These are phyloP conservation scores for Lachancea sp. DNA, from an alignment of 805 yeast genomes.

Conservation along the genomic window DNA sequence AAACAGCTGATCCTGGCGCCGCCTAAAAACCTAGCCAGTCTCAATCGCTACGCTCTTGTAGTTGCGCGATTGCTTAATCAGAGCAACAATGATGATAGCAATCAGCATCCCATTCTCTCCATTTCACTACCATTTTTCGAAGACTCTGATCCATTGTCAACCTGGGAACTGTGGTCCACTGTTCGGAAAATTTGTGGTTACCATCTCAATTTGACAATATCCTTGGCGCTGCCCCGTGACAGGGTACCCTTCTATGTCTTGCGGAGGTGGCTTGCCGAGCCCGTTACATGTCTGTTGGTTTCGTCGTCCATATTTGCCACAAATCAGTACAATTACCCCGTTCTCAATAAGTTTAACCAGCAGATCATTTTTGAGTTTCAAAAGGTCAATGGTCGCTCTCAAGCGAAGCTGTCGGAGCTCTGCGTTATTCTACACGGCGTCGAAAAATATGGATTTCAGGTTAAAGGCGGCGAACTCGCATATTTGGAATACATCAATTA, in stretches of 20 bases:
- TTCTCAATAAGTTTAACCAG: slow-evolving; percentile 54
- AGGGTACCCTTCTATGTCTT: slow-evolving; percentile 45
- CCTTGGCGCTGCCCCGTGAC: slow-evolving; percentile 64
- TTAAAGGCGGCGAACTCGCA: slow-evolving; percentile 35
- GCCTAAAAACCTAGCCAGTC: slow-evolving; percentile 49
- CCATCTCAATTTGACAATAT: slow-evolving; percentile 54
- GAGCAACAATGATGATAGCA: slow-evolving; percentile 23
- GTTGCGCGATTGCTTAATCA: slow-evolving; percentile 33
- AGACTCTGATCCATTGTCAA: slow-evolving; percentile 47
- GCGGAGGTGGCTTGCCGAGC: slow-evolving; percentile 64
- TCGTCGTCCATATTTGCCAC: slow-evolving; percentile 51
- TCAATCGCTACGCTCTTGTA: slow-evolving; percentile 44
- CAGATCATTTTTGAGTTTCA: slow-evolving; percentile 38
- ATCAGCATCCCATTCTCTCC: slow-evolving; percentile 35
- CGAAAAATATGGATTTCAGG: slow-evolving; percentile 35
- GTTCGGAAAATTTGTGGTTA: slow-evolving; percentile 51
- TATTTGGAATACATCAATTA: slow-evolving; percentile 41
- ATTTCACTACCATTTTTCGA: slow-evolving; percentile 47
- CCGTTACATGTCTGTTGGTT: slow-evolving; percentile 50
- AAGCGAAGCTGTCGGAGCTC: slow-evolving; percentile 23
- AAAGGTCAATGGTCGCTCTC: slow-evolving; percentile 37
- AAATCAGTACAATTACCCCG: slow-evolving; percentile 60
- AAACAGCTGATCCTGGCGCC: slow-evolving; percentile 54
- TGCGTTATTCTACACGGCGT: slow-evolving; percentile 49
- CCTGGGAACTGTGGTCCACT: slow-evolving; percentile 74